Evolutionary conservation across 352 stramenopile species (phyloP), one percentile per base, ranked within the genome.

Genomic region (Pythium dissimile): DNA sequence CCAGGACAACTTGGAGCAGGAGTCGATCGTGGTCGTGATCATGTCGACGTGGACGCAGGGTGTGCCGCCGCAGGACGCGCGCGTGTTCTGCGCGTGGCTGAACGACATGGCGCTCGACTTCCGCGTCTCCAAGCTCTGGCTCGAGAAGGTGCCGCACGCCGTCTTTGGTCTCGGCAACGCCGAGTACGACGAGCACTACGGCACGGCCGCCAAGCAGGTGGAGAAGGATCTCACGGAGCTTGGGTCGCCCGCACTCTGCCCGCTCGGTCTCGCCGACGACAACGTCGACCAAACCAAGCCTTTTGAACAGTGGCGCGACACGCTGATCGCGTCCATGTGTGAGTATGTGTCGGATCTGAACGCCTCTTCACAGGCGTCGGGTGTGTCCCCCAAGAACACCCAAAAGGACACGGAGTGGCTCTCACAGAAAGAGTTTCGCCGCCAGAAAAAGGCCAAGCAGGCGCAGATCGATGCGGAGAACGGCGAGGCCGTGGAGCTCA

Each of bases 91-190:
- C 66, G 74, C 71, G 20, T 97, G 87, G 86, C 77, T 96, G 15
- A 80, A 79, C 20, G 88, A 97, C 58, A 95, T 94, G 84, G 85
- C 76, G 31, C 72, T 85, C 31, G 88, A 97, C 71, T 97, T 97
- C 62, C 86, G 88, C 20, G 85, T 96, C 56, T 86, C 83, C 57
- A 92, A 88, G 59, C 75, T 71, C 20, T 92, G 84, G 82, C 72
- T 97, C 9, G 67, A 65, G n/a, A 73, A 75, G 20, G 68, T 88
- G 1, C 67, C 64, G 26, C 88, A 95, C 64, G 86, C 83, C 0
- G 83, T 95, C 3, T 94, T 95, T 49, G 88, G 87, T 8, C 70
- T 96, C 27, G 88, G 88, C 53, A 96, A 92, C 59, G 73, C 77
- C 16, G 87, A 94, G 66, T 97, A 96, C 56, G 88, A 94, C 55